Evolutionary conservation across 441 rosid species (phyloP), one percentile per base, ranked within the genome.

Genomic region (Pelargonium australe): DNA sequence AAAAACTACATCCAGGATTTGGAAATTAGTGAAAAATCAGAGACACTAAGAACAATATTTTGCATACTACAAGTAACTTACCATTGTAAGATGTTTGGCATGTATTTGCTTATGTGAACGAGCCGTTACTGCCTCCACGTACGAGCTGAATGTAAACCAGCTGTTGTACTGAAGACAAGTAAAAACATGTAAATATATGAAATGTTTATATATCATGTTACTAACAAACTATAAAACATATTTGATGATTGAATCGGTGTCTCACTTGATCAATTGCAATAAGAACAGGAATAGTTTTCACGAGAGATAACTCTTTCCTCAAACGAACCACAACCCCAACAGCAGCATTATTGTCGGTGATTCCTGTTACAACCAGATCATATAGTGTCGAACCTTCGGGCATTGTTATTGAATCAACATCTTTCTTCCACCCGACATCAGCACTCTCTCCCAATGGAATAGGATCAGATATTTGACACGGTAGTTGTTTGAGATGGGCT

Each of bases 131-230:
- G 98, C 88, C 83, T 91, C 99, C 73, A 90, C 92, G 72, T 84
- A 85, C 82, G 89, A 91, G 28, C 98, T 95, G 87, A 95, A 95
- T 28, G 98, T 87, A 77, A 90, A 95, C 99, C 99, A 95, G 72
- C 71, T 95, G 72, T 89, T 90, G 66, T 92, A 95, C 99, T 92
- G 92, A 64, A 80, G 62, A 75, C 68, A 72, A 68, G 72, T 12
- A 73, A 75, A 25, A 73, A 77, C 43, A 74, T 64, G 69, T 72
- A 45, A 80, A 58, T 68, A 63, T 61, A 71, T 67, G 20, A 68
- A 3, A 77, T 44, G 44, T 13, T 7, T 40, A 40, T 40, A 40
- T 31, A 66, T 41, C 60, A 61, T 28, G 45, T 31, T 70, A 43
- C 45, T 45, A 9, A 61, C 25, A 61, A 51, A 51, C 20, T 47